Evolutionary conservation across 2,329 filamentous ascomycete genomes (phyloP).

Genomic region (Chrysosporium keratinophilum): DNA sequence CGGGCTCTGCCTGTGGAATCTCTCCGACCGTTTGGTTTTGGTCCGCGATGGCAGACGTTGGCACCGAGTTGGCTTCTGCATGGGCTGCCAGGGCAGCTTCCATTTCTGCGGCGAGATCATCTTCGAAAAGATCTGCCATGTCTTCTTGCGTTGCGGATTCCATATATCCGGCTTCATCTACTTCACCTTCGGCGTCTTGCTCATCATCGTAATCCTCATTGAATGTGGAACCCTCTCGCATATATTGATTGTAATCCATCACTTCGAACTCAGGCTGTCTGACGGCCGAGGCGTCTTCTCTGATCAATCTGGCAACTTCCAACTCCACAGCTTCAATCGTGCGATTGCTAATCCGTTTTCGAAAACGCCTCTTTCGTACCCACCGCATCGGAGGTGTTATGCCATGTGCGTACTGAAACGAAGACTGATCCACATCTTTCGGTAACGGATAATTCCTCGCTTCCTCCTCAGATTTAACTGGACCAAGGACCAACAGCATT

Average conservation of each 20-base stretch:
- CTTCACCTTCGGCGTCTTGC: slow-evolving; percentile 42
- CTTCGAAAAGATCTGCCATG: slow-evolving; percentile 31
- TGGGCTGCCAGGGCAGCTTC: slow-evolving; percentile 35
- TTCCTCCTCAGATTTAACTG: slow-evolving; percentile 55
- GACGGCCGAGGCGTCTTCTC: slow-evolving; percentile 53
- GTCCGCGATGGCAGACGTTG: slow-evolving; percentile 21
- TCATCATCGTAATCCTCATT: slow-evolving; percentile 39
- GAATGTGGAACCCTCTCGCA: slow-evolving; percentile 37
- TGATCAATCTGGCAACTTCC: slow-evolving; percentile 62
- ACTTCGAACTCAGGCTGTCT: slow-evolving; percentile 53
- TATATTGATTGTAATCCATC: slow-evolving; percentile 45
- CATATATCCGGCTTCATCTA: slow-evolving; percentile 24
- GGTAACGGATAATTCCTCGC: slow-evolving; percentile 59
- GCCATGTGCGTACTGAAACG: slow-evolving; percentile 70
- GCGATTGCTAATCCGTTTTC: slow-evolving; percentile 69
- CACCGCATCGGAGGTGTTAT: slow-evolving; percentile 82
- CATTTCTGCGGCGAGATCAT: slow-evolving; percentile 36
- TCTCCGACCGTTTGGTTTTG: slow-evolving; percentile 18
- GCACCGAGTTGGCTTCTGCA: slow-evolving; percentile 22
- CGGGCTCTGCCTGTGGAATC: slow-evolving; percentile 8
- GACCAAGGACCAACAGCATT: slow-evolving; percentile 71
- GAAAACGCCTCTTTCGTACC: slow-evolving; percentile 69
- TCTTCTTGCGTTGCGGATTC: slow-evolving; percentile 23
- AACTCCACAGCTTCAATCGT: slow-evolving; percentile 78
- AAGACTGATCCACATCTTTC: slow-evolving; percentile 53